Conservation (phyloP, 371 early-diverging fungal genomes). For the Syncephalis plumigaleata region DNA sequence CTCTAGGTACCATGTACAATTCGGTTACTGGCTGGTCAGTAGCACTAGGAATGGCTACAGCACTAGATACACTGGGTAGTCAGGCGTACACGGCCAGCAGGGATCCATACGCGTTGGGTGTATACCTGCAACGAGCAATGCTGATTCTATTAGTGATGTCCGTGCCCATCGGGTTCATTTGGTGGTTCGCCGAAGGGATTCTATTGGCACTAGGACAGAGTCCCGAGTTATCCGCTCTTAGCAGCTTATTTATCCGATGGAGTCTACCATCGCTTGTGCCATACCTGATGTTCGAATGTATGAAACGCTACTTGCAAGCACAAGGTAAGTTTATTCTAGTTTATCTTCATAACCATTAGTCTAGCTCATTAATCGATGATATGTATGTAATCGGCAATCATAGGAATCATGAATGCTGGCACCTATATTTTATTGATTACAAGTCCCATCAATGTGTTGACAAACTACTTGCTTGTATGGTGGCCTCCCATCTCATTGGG, state of each 20-base stretch:
- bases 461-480: slow-evolving; percentile 62
- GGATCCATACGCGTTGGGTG: slow-evolving; percentile 52
- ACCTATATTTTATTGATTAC: slow-evolving; percentile 50
- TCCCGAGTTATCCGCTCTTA: slow-evolving; percentile 20
- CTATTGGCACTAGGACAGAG: slow-evolving; percentile 34
- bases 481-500: slow-evolving; percentile 43
- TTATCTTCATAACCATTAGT: not conserved
- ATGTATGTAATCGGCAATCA: no score
- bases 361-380: not conserved
- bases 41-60: slow-evolving; percentile 60
- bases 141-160: slow-evolving; percentile 41
- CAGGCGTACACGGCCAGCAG: slow-evolving; percentile 54
- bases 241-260: slow-evolving; percentile 42
- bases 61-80: slow-evolving; percentile 76
- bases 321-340: slow-evolving; percentile 20
- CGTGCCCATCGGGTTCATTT: slow-evolving; percentile 51
- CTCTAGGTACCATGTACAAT: slow-evolving; percentile 24
- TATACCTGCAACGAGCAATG: slow-evolving; percentile 71
- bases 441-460: slow-evolving; percentile 49
- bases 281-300: slow-evolving; percentile 54
- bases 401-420: slow-evolving; percentile 58
- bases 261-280: slow-evolving; percentile 63
- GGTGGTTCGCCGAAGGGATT: slow-evolving; percentile 46
- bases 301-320: slow-evolving; percentile 64
- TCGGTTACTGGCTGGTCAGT: slow-evolving; percentile 72